These are phyloP conservation scores for Alternaria infectoria DNA, from an alignment of 2,329 filamentous ascomycete genomes.

Conservation along the genomic window DNA sequence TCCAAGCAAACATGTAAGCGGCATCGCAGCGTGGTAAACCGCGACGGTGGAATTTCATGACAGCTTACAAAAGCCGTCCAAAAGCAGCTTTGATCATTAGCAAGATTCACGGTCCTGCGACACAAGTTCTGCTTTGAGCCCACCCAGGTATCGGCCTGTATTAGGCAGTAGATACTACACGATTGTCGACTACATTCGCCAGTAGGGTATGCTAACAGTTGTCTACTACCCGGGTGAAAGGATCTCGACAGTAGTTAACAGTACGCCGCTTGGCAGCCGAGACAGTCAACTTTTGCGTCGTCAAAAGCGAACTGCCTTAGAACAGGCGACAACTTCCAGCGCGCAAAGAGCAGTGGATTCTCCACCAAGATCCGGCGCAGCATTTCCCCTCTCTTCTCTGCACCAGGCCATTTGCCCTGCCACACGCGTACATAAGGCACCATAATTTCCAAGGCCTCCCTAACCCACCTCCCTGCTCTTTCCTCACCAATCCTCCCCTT, in stretches of 20 bases:
- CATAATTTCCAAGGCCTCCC: background rate
- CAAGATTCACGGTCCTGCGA: background rate
- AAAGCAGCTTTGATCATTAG: background rate
- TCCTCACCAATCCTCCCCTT: background rate
- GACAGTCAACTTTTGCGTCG: conserved; percentile 5
- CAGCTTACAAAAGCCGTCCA: background rate
- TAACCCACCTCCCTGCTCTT: background rate
- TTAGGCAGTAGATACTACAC: background rate
- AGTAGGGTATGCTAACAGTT: background rate
- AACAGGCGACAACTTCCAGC: conserved; percentile 6
- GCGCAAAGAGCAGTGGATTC: background rate
- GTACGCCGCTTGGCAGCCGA: conserved; percentile 1
- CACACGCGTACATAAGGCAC: background rate
- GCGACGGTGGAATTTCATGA: no score
- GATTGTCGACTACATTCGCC: background rate
- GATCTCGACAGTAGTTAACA: background rate
- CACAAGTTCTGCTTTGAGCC: background rate
- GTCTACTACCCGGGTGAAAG: background rate
- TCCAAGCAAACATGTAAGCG: no score
- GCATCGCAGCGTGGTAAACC: no score
- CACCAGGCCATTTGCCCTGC: background rate
- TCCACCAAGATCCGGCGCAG: background rate
- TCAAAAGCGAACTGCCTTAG: conserved; percentile 3
- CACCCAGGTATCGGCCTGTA: background rate
- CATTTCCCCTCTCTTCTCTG: background rate